phyloP scores from a whole-genome alignment of 106 monocot species.

The Allium sativum region DNA sequence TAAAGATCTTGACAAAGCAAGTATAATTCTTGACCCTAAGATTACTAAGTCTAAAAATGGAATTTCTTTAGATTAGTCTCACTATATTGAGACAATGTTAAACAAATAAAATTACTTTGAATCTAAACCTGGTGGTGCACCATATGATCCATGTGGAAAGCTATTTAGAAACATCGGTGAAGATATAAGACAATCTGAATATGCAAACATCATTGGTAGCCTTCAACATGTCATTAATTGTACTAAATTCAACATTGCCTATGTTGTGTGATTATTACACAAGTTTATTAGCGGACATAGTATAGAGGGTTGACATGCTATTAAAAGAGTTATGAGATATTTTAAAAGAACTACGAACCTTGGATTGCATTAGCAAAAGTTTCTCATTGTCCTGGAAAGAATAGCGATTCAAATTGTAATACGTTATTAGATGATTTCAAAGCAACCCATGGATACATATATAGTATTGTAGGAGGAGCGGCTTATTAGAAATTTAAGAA shows the following conservation, averaged over 20 bases:
- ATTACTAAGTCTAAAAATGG: too few species aligned
- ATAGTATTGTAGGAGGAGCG: not conserved
- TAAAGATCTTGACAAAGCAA: too few species aligned
- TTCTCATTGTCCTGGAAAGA: not conserved
- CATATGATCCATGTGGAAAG: too few species aligned
- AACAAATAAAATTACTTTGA: too few species aligned
- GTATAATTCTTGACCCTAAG: too few species aligned
- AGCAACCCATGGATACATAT: not conserved
- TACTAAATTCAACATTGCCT: not conserved
- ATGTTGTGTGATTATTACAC: not conserved
- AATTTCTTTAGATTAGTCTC: too few species aligned
- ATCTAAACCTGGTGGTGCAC: too few species aligned
- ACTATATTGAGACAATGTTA: too few species aligned
- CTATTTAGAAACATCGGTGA: too few species aligned
- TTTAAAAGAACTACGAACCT: not conserved
- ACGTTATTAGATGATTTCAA: not conserved
- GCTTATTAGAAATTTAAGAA: too few species aligned
- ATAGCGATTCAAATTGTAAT: not conserved
- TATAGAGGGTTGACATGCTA: not conserved
- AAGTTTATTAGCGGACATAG: not conserved
- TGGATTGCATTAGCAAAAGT: not conserved
- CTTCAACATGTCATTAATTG: not conserved
- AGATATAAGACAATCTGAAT: too few species aligned
- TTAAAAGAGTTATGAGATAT: not conserved
- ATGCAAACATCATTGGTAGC: not conserved